phyloP scores from a whole-genome alignment of 2,329 filamentous ascomycete genomes.

The Zymoseptoria brevis region DNA sequence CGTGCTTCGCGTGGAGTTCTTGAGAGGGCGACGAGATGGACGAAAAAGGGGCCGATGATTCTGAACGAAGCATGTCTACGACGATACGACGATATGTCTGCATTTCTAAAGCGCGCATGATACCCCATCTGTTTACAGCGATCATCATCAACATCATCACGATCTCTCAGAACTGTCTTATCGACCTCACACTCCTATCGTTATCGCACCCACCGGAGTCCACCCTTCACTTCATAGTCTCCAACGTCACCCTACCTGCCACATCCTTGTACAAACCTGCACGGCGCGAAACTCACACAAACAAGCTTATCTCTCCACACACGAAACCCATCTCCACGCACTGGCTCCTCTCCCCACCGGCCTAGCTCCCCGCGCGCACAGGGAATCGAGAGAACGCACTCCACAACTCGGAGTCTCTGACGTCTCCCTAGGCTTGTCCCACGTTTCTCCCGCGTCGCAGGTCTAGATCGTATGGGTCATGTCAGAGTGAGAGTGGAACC shows the following conservation, averaged over 20 bases:
- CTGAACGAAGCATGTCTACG: not conserved
- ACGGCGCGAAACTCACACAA: not conserved
- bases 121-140: not conserved
- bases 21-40: not conserved
- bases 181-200: not conserved
- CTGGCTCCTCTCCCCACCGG: not conserved
- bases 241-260: not conserved
- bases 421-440: not conserved
- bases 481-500: not conserved
- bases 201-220: not conserved
- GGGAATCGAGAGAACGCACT: not conserved
- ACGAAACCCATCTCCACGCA: not conserved
- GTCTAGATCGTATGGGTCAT: not conserved
- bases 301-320: not conserved
- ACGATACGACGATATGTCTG: not conserved
- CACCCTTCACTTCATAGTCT: not conserved
- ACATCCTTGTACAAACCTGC: not conserved
- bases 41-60: not conserved
- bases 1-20: not conserved
- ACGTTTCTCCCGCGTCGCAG: not conserved
- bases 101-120: not conserved
- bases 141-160: not conserved
- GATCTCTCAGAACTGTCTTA: not conserved
- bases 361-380: not conserved
- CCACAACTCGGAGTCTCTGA: not conserved